Base-by-base conservation (phyloP, 305 asterid species). In the Fraxinus latifolia region DNA sequence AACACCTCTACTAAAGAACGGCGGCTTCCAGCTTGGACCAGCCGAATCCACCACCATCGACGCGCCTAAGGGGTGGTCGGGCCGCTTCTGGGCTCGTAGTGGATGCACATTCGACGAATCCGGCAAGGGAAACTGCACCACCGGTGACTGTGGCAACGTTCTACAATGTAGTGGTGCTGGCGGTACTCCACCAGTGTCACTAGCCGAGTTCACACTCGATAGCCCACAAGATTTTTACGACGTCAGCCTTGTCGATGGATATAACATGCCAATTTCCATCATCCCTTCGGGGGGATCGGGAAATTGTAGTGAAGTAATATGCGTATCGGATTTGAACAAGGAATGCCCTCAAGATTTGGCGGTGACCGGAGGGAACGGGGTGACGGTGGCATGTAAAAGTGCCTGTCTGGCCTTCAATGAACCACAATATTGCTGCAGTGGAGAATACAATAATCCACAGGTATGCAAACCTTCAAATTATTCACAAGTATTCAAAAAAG, bases 221-320 rank as follows among this genome's bases (percentile, higher is more conserved):
- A 83, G 88, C 82, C 90, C 90, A 0, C 5, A 25, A 50, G 91
- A 89, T 77, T 90, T 84, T 72, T 92, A 92, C 23, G 97, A 92
- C 60, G 91, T 91, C 36, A 93, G 94, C 88, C 90, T 90, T 2
- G 94, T 93, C 0, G 97, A 93, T 33, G 96, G 93, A 42, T 93
- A 85, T 86, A 93, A 93, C 80, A 5, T 91, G n/a, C 93, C 93
- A 0, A 77, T 93, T 14, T 88, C 96, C 6, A 47, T 93, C 7
- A n/a, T 83, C 42, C 92, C 94, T 15, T 80, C 80, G 0, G 88
- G 88, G 21, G 92, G 87, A 33, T 68, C 88, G 1, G 90, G 92
- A 0, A 81, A 87, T 80, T 93, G 96, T 32, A 58, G 86, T 0
- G 76, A 85, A 4, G 90, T 89, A 19, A 79, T 75, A 11, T 91